These are phyloP conservation scores for Penicillium simplicissimum DNA, from an alignment of 495 filamentous ascomycete genomes.

Conservation along the genomic window DNA sequence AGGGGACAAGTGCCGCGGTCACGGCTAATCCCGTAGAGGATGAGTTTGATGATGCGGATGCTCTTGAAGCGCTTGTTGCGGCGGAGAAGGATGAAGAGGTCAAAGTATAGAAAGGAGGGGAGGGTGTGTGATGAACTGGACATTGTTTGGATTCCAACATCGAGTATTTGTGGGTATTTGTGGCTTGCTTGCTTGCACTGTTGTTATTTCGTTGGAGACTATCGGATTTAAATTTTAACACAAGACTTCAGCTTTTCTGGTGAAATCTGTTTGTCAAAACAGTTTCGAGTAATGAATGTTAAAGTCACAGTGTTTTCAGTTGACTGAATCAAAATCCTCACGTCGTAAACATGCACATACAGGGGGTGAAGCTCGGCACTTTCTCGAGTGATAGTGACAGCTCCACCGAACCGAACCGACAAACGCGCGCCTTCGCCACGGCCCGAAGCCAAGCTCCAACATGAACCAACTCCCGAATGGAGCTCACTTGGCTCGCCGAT, in stretches of 20 bases:
- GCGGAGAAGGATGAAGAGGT: slow-evolving; percentile 20
- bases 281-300: too few relatives aligned
- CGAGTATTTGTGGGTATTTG: background rate
- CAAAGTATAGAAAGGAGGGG: background rate
- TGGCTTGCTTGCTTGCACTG: background rate
- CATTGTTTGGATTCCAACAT: background rate
- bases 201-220: too few relatives aligned
- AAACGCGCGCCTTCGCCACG: background rate
- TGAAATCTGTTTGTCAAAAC: too few relatives aligned
- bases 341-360: background rate
- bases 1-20: slow-evolving; percentile 1
- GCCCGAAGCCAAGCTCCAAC: background rate
- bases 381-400: background rate
- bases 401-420: slow-evolving; percentile 2
- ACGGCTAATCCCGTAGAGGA: slow-evolving; percentile 15
- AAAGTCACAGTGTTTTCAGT: too few relatives aligned
- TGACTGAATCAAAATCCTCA: too few relatives aligned
- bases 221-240: too few relatives aligned
- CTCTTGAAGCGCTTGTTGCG: slow-evolving; percentile 42
- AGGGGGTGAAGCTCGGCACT: too few relatives aligned
- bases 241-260: too few relatives aligned
- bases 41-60: slow-evolving; percentile 46
- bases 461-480: slow-evolving; percentile 27
- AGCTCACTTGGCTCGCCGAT: slow-evolving; percentile 43
- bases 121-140: background rate